Base-by-base conservation (phyloP, 345 rosid species). In the Eutrema heterophyllum region DNA sequence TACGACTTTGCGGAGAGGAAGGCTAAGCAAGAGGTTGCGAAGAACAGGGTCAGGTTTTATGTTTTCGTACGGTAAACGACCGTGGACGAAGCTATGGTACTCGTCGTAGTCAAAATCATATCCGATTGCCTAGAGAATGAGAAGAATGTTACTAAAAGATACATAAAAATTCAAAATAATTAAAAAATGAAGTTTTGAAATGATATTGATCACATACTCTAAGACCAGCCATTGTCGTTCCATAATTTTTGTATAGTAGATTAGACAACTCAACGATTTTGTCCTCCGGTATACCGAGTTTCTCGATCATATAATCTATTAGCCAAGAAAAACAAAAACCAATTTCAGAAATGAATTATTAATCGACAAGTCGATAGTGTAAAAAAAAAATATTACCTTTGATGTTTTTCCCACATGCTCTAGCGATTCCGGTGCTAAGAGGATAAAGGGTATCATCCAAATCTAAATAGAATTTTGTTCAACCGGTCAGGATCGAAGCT, bases 161-260 rank as follows among this genome's bases (percentile, higher is more conserved):
- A 16, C 9, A 7, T 12, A 13, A 2, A 11, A 32, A 0, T 12
- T 38, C 6, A 8, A 33, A 27, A 1, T 21, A n/a, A n/a, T n/a
- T n/a, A 3, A 4, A 2, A 7, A 45, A 2, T 7, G 2, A 38
- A 30, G n/a, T 1, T 4, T 54, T 14, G 4, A 10, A 30, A 36
- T 71, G 30, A 4, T 64, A 29, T 2, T 32, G 52, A 54, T 54
- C 66, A 76, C 79, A 58, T 87, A 94, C 98, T 83, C 96, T 83
- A 21, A 95, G 98, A 67, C 99, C 99, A 70, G 99, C 98, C 98
- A 92, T 90, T 76, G 99, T 95, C 61, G 99, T 95, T 63, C 99
- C 99, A 73, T 92, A 92, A 69, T 95, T 87, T 83, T 85, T 92
- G 86, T 95, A 95, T 38, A 87, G 84, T 35, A 83, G 79, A 60